Evolutionary conservation across 768 basidiomycete genomes (phyloP), one percentile per base, ranked within the genome.

Genomic region (Leccinum ochraceum): DNA sequence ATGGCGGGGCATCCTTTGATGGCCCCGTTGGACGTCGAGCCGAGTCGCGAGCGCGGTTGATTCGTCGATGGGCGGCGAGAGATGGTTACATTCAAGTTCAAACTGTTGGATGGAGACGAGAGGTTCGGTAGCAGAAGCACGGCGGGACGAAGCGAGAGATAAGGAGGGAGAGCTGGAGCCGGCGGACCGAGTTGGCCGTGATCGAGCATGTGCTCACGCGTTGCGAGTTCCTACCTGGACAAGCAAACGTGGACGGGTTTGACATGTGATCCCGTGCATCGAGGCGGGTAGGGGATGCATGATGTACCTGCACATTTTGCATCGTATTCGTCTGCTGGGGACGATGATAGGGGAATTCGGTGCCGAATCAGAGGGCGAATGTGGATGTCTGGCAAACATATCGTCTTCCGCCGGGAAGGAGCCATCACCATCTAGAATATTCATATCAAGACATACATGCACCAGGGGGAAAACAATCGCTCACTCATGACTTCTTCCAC

Each of bases 181-280:
- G 85, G 79, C 11, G 88, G 84, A 3, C 87, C 88, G 6, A 90
- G 75, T 67, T 92, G 89, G 5, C 88, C 89, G 67, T 95, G 94
- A 71, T 94, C 90, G 52, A 94, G 83, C 91, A 98, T 94, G 71
- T 97, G 92, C 69, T 95, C 93, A 17, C 90, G 81, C 0, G 91
- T 84, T 1, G 95, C 95, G 14, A 98, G 80, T 67, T 94, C 92
- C 60, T 88, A 86, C 67, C 93, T 62, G 36, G 28, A 57, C 51
- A 24, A 51, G 37, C n/a, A 26, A 54, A 48, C 13, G 51, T 11
- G 51, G 37, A 34, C 22, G 26, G 22, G 34, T 50, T 60, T 22
- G 48, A 49, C 37, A 42, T 11, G 53, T 24, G 48, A 6, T 10
- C 30, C 11, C 4, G 60, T 53, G 36, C 36, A 20, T 6, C 48